Conservation (phyloP, 2,329 filamentous ascomycete species). For the Pezicula carpinea region DNA sequence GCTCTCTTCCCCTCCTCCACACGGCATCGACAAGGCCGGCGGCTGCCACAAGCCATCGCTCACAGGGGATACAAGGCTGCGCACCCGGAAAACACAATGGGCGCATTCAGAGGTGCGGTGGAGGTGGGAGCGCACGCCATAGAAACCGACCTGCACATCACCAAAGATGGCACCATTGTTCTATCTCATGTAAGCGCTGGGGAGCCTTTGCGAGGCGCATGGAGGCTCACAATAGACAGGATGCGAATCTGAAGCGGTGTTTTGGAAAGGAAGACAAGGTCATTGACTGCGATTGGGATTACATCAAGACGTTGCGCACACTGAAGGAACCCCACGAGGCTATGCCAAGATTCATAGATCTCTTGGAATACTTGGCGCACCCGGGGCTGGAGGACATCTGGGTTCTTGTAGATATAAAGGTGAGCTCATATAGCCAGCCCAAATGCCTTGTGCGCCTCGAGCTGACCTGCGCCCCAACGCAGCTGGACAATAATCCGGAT, state of each 20-base stretch:
- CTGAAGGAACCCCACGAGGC: conserved; percentile 60
- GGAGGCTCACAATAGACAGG: conserved; percentile 40
- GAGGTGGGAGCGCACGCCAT: conserved; percentile 72
- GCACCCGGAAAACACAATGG: conserved; percentile 83
- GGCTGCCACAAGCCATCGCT: conserved; percentile 66
- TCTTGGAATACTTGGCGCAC: conserved; percentile 66
- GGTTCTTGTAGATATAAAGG: conserved; percentile 87
- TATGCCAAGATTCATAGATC: conserved; percentile 70
- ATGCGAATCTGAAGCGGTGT: conserved; percentile 72
- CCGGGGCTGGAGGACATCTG: conserved; percentile 66
- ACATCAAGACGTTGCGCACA: conserved; percentile 65
- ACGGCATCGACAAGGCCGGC: conserved; percentile 16
- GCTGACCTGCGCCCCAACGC: background rate
- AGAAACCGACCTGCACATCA: conserved; percentile 84
- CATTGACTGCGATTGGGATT: conserved; percentile 70
- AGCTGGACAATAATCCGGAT: conserved; percentile 66
- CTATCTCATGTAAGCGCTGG: conserved; percentile 65
- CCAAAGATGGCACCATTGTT: conserved; percentile 78
- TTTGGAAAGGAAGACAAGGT: conserved; percentile 72
- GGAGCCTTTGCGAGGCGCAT: conserved; percentile 6
- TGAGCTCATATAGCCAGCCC: conserved; percentile 29
- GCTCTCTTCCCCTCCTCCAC: conserved; percentile 22
- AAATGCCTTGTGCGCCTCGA: background rate
- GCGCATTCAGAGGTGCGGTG: conserved; percentile 70
- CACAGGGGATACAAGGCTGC: conserved; percentile 75